Percentiles rank a stretch among this genome's conserved stretches.
Conservation (phyloP, 768 basidiomycete genomes). For the Tricholomella constricta region DNA sequence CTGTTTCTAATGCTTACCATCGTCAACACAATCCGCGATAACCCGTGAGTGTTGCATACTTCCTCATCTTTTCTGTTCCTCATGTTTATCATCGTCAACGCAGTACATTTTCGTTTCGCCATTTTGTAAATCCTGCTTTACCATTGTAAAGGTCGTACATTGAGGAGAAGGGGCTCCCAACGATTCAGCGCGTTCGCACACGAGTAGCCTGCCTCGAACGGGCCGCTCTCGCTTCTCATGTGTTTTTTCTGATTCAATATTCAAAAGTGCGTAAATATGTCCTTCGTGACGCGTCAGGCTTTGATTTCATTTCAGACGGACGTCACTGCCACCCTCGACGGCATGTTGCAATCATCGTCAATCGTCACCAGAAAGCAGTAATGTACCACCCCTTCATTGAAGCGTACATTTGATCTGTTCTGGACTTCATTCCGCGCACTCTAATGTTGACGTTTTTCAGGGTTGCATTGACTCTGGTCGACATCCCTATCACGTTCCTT, state of each 20-base stretch:
- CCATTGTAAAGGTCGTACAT: too few relatives aligned
- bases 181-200: constrained; percentile 56
- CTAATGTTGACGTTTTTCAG: constrained; percentile 26
- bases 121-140: too few relatives aligned
- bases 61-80: too few relatives aligned
- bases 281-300: not conserved
- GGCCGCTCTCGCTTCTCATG: constrained; percentile 70
- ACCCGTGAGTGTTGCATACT: too few relatives aligned
- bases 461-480: constrained; percentile 62
- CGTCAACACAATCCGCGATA: too few relatives aligned
- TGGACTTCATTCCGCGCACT: not conserved
- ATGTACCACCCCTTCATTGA: constrained; percentile 63
- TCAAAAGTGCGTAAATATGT: constrained; percentile 48
- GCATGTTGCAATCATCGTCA: constrained; percentile 68
- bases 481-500: constrained; percentile 56
- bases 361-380: constrained; percentile 57
- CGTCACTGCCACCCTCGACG: constrained; percentile 52
- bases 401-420: constrained; percentile 27
- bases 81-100: too few relatives aligned
- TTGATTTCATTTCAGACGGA: constrained; percentile 52
- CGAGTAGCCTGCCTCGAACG: constrained; percentile 65
- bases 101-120: too few relatives aligned
- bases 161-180: constrained; percentile 51
- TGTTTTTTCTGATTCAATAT: constrained; percentile 69
- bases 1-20: too few relatives aligned